Conservation (phyloP, 805 yeast genomes). For the Starmerella sp. region DNA sequence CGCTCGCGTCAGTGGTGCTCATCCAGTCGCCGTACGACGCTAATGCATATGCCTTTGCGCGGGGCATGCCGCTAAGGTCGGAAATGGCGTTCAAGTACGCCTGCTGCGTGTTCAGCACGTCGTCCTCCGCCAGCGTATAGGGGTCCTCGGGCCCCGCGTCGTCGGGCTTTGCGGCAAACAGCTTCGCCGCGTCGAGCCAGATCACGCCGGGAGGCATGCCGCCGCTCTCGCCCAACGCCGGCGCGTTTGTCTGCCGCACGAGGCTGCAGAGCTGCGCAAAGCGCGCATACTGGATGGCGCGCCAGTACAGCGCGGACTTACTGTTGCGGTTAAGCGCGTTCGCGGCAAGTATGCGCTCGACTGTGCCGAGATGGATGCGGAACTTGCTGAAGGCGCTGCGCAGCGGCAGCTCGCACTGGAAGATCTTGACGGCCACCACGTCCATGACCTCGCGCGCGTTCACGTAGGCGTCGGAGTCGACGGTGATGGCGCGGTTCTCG, state of each 20-base stretch:
- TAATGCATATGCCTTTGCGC: constrained; percentile 17
- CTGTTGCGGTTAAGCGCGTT: constrained; percentile 22
- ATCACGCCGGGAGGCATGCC: constrained; percentile 19
- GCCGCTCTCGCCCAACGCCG: constrained; percentile 1
- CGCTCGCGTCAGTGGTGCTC: constrained; percentile 5
- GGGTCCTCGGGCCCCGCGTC: constrained; percentile 4
- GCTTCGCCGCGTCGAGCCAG: constrained; percentile 27
- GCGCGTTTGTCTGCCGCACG: background rate
- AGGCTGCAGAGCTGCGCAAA: constrained; percentile 35
- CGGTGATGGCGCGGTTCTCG: constrained; percentile 20
- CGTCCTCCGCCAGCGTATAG: background rate
- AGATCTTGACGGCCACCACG: constrained; percentile 49
- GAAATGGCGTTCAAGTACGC: constrained; percentile 17
- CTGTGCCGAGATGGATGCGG: constrained; percentile 47
- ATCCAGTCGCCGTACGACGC: constrained; percentile 17
- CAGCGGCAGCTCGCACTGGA: constrained; percentile 41
- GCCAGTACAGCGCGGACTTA: constrained; percentile 38
- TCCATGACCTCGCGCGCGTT: constrained; percentile 39
- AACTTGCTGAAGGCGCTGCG: constrained; percentile 52
- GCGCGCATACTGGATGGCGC: constrained; percentile 52
- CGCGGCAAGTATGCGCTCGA: constrained; percentile 30
- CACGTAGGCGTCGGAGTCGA: constrained; percentile 2
- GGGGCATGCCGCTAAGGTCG: constrained; percentile 9
- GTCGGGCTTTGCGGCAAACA: constrained; percentile 30
- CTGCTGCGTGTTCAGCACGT: constrained; percentile 3